A percentile compares a stretch with the other conserved stretches of the same genome.
Conservation (phyloP, 371 early-diverging fungal genomes). For the Mortierella sp. region DNA sequence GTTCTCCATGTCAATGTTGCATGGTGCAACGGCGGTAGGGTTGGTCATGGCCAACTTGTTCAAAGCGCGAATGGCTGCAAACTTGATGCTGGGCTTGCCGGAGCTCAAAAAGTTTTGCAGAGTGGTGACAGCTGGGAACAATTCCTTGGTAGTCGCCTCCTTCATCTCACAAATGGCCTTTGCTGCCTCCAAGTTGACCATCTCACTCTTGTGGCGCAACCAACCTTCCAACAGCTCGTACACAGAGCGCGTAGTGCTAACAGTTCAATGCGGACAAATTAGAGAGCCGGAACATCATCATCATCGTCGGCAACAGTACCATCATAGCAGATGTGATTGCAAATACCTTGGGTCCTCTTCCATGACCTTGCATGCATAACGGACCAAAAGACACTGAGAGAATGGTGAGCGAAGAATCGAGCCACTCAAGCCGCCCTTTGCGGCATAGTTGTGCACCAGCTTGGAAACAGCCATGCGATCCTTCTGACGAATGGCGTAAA, state of each 20-base stretch:
- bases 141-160: conserved; percentile 83
- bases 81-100: conserved; percentile 92
- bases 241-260: conserved; percentile 76
- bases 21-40: conserved; percentile 90
- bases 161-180: conserved; percentile 93
- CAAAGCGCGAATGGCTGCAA: conserved; percentile 96
- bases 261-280: background rate
- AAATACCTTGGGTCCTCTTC: conserved; percentile 82
- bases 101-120: conserved; percentile 93
- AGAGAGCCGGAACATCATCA: background rate
- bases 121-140: conserved; percentile 93
- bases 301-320: background rate
- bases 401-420: conserved; percentile 82
- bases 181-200: conserved; percentile 98
- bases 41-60: conserved; percentile 90
- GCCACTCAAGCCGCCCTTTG: conserved; percentile 61
- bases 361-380: conserved; percentile 94
- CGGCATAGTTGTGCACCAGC: conserved; percentile 89
- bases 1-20: conserved; percentile 98
- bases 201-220: conserved; percentile 94
- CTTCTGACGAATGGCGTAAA: conserved; percentile 94
- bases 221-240: conserved; percentile 90
- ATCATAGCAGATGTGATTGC: background rate
- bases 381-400: conserved; percentile 92
- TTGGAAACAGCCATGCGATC: conserved; percentile 98